phyloP scores from a whole-genome alignment of 805 yeast genomes.

The Wickerhamiella domercqiae region DNA sequence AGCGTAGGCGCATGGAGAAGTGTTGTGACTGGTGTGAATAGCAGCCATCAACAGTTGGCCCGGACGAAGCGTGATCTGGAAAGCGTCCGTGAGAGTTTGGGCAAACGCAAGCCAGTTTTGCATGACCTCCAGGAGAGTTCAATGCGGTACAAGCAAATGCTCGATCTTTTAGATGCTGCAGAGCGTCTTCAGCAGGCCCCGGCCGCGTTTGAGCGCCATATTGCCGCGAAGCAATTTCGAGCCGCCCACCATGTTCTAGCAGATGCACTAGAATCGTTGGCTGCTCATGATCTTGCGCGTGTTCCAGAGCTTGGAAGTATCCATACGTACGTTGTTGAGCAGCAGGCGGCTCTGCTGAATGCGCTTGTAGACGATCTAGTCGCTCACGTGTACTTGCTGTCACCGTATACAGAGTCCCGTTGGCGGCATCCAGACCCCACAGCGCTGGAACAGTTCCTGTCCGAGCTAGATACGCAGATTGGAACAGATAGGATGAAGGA shows the following conservation, averaged over 20 bases:
- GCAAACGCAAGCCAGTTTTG: conserved; percentile 40
- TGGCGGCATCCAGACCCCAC: conserved; percentile 2
- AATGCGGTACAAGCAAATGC: conserved; percentile 46
- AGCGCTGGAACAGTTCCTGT: conserved; percentile 4
- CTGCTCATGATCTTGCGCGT: conserved; percentile 19
- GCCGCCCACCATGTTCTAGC: conserved; percentile 45
- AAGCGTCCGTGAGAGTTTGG: conserved; percentile 35
- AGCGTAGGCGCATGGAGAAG: conserved; percentile 73
- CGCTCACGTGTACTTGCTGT: conserved; percentile 48
- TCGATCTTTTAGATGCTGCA: conserved; percentile 54
- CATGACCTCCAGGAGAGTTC: conserved; percentile 52
- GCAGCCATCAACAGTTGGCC: conserved; percentile 45
- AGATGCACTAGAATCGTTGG: conserved; percentile 26
- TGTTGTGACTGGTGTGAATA: conserved; percentile 45
- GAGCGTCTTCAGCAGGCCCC: conserved; percentile 46
- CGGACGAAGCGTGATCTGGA: conserved; percentile 35
- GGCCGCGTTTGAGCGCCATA: conserved; percentile 44
- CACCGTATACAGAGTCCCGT: conserved; percentile 22
- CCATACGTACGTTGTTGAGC: conserved; percentile 23
- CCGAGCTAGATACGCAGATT: neutral
- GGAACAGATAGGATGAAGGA: conserved; percentile 2
- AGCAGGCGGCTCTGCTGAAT: conserved; percentile 39
- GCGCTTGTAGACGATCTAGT: conserved; percentile 64
- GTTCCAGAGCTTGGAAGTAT: conserved; percentile 23
- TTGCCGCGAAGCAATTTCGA: conserved; percentile 56